A percentile compares a stretch with the other conserved stretches of the same genome.
phyloP scores from a whole-genome alignment of 495 filamentous ascomycete genomes.

The Jackrogersella minutella region DNA sequence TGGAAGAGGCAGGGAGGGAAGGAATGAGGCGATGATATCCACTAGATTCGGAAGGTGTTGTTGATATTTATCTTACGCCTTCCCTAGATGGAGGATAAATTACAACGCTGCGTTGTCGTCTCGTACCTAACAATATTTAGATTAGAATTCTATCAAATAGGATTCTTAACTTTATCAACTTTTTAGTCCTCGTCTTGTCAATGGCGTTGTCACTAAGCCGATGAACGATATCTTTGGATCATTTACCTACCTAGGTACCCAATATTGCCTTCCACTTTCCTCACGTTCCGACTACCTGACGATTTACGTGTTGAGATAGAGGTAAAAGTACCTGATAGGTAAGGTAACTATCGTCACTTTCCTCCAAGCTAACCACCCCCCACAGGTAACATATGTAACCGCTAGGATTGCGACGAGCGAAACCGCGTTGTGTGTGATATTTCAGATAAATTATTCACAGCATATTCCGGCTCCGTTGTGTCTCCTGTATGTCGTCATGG shows the following conservation, averaged over 20 bases:
- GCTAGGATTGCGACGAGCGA: conserved; percentile 4
- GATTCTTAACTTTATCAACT: not conserved
- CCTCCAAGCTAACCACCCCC: conserved; percentile 1
- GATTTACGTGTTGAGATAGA: conserved; percentile 17
- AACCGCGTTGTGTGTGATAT: conserved; percentile 18
- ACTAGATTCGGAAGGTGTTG: conserved; percentile 40
- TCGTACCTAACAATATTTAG: conserved; percentile 23
- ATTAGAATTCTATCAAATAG: conserved; percentile 18
- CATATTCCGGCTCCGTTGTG: not conserved
- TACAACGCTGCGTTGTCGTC: conserved; percentile 27
- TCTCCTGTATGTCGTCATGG: conserved; percentile 15
- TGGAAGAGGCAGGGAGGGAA: not conserved
- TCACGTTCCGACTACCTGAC: too few relatives aligned
- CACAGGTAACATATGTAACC: conserved; percentile 12
- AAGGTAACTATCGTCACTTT: not conserved
- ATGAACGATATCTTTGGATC: not conserved
- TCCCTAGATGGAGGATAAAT: conserved; percentile 31
- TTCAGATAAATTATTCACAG: conserved; percentile 16
- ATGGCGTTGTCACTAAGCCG: not conserved
- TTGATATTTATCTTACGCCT: conserved; percentile 27
- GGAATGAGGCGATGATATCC: conserved; percentile 24
- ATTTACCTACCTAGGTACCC: not conserved
- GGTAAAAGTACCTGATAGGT: too few relatives aligned
- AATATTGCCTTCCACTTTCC: not conserved
- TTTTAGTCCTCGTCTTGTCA: not conserved